Percentiles rank a stretch among this genome's conserved stretches.
Conservation (phyloP, 768 basidiomycete genomes). For the Phaeolepiota aurea region DNA sequence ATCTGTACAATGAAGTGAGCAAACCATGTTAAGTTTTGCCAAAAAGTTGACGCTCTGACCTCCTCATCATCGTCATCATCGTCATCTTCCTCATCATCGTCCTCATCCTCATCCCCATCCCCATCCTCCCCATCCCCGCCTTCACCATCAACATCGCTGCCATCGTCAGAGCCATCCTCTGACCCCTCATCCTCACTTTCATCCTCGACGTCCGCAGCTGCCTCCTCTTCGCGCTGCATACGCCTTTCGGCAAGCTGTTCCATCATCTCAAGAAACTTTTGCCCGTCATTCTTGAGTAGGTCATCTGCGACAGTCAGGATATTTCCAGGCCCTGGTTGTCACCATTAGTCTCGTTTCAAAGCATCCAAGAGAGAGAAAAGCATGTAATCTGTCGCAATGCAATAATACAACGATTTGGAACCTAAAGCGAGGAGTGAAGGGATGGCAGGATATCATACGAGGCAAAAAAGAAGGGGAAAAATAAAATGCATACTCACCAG, state of each 20-base stretch:
- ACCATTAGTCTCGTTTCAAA: constrained; percentile 7
- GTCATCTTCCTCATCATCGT: constrained; percentile 53
- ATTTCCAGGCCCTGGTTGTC: constrained; percentile 83
- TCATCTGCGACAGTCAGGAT: constrained; percentile 99
- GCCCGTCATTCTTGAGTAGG: constrained; percentile 95
- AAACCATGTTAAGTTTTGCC: too few relatives aligned
- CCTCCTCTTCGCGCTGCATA: constrained; percentile 80
- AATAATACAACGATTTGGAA: too few relatives aligned
- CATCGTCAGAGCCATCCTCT: constrained; percentile 50
- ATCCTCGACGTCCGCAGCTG: constrained; percentile 35
- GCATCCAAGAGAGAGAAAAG: constrained; percentile 8
- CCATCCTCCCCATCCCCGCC: constrained; percentile 56
- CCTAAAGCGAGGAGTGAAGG: too few relatives aligned
- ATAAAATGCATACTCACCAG: constrained; percentile 39
- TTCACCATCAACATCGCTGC: constrained; percentile 54
- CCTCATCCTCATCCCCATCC: constrained; percentile 60
- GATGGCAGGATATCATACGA: not conserved
- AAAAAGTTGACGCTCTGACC: too few relatives aligned
- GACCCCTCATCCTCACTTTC: constrained; percentile 40
- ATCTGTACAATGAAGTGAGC: constrained; percentile 35
- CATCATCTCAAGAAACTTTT: constrained; percentile 99
- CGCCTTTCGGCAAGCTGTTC: constrained; percentile 94
- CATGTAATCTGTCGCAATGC: too few relatives aligned
- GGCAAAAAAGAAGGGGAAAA: not conserved
- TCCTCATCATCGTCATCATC: constrained; percentile 50